phyloP scores from a whole-genome alignment of 2,329 filamentous ascomycete species.

The Fusarium tupiense region DNA sequence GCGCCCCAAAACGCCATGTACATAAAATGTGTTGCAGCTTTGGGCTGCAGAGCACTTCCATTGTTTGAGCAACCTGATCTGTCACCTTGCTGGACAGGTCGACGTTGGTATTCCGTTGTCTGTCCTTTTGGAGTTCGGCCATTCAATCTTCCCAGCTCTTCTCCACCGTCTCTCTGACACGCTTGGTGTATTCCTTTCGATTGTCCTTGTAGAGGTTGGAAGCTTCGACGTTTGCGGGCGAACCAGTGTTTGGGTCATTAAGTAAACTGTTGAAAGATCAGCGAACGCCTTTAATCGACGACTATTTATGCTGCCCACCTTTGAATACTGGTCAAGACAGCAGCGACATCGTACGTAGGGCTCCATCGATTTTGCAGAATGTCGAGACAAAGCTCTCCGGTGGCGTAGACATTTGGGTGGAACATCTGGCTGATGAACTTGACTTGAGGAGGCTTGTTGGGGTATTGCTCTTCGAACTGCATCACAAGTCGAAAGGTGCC shows the following conservation, averaged over 20 bases:
- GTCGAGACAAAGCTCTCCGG: constrained; percentile 94
- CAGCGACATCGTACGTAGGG: constrained; percentile 97
- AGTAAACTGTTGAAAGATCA: constrained; percentile 73
- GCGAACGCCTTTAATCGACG: constrained; percentile 2
- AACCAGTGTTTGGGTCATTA: constrained; percentile 98
- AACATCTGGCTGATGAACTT: constrained; percentile 99
- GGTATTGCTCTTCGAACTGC: constrained; percentile 99
- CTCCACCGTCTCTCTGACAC: constrained; percentile 95
- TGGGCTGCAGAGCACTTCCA: constrained; percentile 3
- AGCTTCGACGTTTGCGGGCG: constrained; percentile 96
- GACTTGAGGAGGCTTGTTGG: constrained; percentile 96
- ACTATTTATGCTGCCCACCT: constrained; percentile 65
- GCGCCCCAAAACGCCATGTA: constrained; percentile 47
- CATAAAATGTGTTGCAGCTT: constrained; percentile 20
- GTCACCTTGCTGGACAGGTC: constrained; percentile 25
- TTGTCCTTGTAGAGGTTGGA: constrained; percentile 99
- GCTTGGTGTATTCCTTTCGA: constrained; percentile 93
- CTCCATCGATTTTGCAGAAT: constrained; percentile 99
- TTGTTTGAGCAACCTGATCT: constrained; percentile 22
- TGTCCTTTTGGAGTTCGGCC: constrained; percentile 10
- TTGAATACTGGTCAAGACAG: constrained; percentile 96
- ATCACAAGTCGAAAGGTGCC: constrained; percentile 97
- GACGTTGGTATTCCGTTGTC: constrained; percentile 37
- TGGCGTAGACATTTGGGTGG: constrained; percentile 98
- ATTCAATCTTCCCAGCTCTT: constrained; percentile 96